phyloP scores from a whole-genome alignment of 2,329 filamentous ascomycete species.

The Stromatinia cepivora region DNA sequence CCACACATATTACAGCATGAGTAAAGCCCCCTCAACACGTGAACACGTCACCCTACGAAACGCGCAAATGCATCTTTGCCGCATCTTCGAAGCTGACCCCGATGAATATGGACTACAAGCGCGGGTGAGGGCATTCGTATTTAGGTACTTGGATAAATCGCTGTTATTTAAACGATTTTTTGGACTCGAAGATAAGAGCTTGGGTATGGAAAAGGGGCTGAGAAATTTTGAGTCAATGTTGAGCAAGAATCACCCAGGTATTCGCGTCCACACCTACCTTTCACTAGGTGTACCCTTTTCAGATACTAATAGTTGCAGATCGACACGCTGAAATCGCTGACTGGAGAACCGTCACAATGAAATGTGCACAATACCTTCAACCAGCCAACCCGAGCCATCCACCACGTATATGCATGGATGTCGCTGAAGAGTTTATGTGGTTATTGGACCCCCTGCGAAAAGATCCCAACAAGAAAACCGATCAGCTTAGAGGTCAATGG shows the following conservation, averaged over 20 bases:
- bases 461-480: background rate
- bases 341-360: constrained; percentile 8
- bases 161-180: background rate
- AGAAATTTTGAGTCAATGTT: background rate
- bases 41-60: background rate
- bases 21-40: background rate
- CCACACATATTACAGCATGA: background rate
- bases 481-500: background rate
- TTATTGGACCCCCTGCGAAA: background rate
- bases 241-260: background rate
- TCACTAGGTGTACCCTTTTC: background rate
- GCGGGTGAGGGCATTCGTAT: background rate
- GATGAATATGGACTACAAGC: background rate
- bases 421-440: background rate
- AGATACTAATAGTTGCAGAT: background rate
- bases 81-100: background rate
- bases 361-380: background rate
- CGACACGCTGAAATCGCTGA: background rate
- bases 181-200: background rate
- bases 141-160: background rate
- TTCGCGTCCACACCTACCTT: too few relatives aligned
- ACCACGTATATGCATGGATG: background rate
- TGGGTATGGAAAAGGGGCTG: background rate
- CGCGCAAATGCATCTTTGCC: background rate
- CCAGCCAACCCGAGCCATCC: background rate